Evolutionary conservation across 768 basidiomycete species (phyloP), one percentile per base, ranked within the genome.

Genomic region (Suillus bovinus): DNA sequence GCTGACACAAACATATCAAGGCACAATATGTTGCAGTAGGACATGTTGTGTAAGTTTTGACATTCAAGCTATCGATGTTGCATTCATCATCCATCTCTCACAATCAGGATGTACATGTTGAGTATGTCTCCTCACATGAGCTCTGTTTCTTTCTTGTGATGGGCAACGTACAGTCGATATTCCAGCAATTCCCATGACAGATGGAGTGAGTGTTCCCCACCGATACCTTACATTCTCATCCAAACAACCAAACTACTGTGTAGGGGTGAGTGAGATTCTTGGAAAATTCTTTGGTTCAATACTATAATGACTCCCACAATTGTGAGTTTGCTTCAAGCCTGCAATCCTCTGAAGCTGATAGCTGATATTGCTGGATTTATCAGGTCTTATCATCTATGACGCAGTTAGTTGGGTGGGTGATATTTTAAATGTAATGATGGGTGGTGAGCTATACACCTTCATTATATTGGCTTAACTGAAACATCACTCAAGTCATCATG

Each of bases 51-150:
- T 50, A 50, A 2, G 49, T 50, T 20, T 29, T 9, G 4, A 50
- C 8, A 16, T 8, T 16, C 29, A 49, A 17, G 16, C 13, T 5
- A 16, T 49, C 5, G 27, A 2, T 17, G 16, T 29, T 17, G 27
- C 7, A 9, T 27, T 50, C 8, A 50, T 29, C 3, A 17, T 0
- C 9, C 9, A 10, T 29, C 17, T 49, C 27, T 20, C 49, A 50
- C 17, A 29, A 29, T 5, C 2, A 50, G 49, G 16, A 4, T 29
- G 4, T 1, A 0, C 4, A 9, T 50, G 0, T 1, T 29, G 16
- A 1, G 49, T 50, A 20, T 29, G 49, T 29, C 1, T 29, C 49
- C 27, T 49, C 8, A 2, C 8, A 27, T 27, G 10, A 0, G 17
- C 17, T 10, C 2, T 29, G 16, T 29, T 50, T 22, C 4, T 22